phyloP scores from a whole-genome alignment of 2,329 filamentous ascomycete species.

The Aureobasidium sp. region DNA sequence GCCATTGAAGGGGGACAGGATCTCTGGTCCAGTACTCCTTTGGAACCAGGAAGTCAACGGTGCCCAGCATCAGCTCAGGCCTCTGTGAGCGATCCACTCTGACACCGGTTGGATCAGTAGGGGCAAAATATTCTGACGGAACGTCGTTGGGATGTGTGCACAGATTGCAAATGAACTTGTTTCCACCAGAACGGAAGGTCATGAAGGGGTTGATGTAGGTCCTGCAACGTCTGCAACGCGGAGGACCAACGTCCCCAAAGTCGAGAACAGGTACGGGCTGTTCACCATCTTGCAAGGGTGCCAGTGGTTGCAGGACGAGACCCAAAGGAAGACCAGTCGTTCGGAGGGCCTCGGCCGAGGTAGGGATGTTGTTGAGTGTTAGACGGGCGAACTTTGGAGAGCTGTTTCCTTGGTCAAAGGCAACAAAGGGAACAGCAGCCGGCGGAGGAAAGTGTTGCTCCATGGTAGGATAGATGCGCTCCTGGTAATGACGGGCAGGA shows the following conservation, averaged over 20 bases:
- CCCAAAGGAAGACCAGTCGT: conserved; percentile 81
- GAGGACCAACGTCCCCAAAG: conserved; percentile 85
- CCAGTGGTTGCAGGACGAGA: conserved; percentile 80
- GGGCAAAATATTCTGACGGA: conserved; percentile 83
- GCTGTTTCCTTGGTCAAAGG: conserved; percentile 93
- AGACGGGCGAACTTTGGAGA: conserved; percentile 90
- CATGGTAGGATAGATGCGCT: conserved; percentile 88
- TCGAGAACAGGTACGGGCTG: conserved; percentile 83
- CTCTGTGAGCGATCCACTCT: conserved; percentile 82
- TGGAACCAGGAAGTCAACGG: conserved; percentile 91
- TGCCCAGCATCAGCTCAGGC: conserved; percentile 83
- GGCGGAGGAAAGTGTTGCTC: conserved; percentile 89
- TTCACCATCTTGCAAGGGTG: conserved; percentile 75
- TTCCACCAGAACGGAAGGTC: conserved; percentile 89
- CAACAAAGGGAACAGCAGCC: conserved; percentile 79
- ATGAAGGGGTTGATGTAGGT: conserved; percentile 99
- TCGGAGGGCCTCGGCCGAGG: conserved; percentile 68
- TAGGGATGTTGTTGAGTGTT: conserved; percentile 88
- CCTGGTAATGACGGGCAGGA: conserved; percentile 75
- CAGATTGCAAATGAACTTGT: conserved; percentile 96
- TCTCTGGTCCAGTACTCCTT: conserved; percentile 99
- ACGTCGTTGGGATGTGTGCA: conserved; percentile 97
- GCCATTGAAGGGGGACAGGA: conserved; percentile 76
- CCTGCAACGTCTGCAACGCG: conserved; percentile 83
- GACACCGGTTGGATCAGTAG: conserved; percentile 77